A percentile compares a stretch with the other conserved stretches of the same genome.
These are phyloP conservation scores for Magnusiomyces sp. DNA, from an alignment of 1,139 yeast genomes.

Conservation along the genomic window DNA sequence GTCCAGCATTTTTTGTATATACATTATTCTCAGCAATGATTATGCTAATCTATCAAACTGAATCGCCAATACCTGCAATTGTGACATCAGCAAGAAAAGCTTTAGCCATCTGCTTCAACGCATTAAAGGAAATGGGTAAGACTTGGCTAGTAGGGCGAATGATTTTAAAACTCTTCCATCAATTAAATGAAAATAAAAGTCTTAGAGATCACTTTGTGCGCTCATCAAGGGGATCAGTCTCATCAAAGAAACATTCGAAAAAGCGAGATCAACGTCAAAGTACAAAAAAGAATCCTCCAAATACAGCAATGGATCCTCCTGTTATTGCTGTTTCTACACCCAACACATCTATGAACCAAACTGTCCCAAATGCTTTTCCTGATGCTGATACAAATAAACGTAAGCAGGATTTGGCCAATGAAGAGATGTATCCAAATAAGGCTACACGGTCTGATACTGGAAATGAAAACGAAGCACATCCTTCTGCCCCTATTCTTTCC, in stretches of 20 bases:
- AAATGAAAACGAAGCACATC: no score
- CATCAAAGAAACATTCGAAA: background rate
- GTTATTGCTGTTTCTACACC: background rate
- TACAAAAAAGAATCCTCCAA: no score
- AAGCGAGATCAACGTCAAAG: background rate
- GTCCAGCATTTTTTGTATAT: slow-evolving; percentile 49
- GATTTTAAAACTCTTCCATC: slow-evolving; percentile 29
- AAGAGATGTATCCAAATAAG: no score
- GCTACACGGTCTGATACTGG: no score
- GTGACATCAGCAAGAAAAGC: slow-evolving; percentile 55
- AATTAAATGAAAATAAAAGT: slow-evolving; percentile 23
- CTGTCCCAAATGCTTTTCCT: no score
- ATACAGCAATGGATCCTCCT: background rate
- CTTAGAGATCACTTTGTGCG: slow-evolving; percentile 26
- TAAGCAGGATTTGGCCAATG: no score
- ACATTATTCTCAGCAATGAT: slow-evolving; percentile 59
- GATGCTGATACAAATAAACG: no score
- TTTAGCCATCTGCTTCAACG: slow-evolving; percentile 43
- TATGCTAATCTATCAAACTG: slow-evolving; percentile 68
- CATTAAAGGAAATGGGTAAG: slow-evolving; percentile 45
- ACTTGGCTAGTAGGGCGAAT: slow-evolving; percentile 36
- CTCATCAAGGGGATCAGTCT: slow-evolving; percentile 19
- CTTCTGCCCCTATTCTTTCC: no score
- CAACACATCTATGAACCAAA: background rate
- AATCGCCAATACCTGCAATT: slow-evolving; percentile 48